Percentiles rank a stretch among this genome's conserved stretches.
Conservation (phyloP, 805 yeast species). For the Millerozyma acaciae region DNA sequence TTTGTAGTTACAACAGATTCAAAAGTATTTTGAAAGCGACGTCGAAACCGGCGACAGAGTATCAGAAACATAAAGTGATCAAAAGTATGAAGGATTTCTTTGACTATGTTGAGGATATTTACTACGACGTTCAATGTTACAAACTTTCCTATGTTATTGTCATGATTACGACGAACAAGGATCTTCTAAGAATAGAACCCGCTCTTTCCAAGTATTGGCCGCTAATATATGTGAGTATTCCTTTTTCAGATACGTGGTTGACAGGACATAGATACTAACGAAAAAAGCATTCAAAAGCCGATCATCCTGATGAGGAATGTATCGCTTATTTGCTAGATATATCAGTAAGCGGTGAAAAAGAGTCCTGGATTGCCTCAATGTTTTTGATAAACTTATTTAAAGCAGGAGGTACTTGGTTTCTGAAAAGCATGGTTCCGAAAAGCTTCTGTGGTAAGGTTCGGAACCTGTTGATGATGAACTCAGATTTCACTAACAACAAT, state of each 20-base stretch:
- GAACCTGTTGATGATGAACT: neutral
- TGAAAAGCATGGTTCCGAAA: neutral
- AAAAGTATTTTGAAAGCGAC: no score
- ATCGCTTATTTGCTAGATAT: neutral
- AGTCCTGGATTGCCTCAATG: constrained; percentile 4
- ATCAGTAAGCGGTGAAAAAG: constrained; percentile 1
- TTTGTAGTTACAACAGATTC: no score
- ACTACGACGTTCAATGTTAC: no score
- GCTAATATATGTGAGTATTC: constrained; percentile 6
- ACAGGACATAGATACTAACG: neutral
- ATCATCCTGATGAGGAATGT: neutral
- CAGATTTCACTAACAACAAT: constrained; percentile 7
- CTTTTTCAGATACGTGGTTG: neutral
- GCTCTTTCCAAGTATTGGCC: constrained; percentile 8
- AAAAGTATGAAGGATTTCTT: no score
- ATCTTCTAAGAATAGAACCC: no score
- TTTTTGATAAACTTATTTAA: constrained; percentile 2
- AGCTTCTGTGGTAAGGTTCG: neutral
- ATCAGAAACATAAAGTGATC: no score
- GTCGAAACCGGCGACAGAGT: no score
- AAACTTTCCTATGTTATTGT: no score
- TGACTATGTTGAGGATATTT: no score
- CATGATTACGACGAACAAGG: no score
- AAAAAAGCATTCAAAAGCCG: neutral
- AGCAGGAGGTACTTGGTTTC: neutral